Conservation (phyloP, 2,329 filamentous ascomycete species). For the Stagonosporopsis rhizophila region DNA sequence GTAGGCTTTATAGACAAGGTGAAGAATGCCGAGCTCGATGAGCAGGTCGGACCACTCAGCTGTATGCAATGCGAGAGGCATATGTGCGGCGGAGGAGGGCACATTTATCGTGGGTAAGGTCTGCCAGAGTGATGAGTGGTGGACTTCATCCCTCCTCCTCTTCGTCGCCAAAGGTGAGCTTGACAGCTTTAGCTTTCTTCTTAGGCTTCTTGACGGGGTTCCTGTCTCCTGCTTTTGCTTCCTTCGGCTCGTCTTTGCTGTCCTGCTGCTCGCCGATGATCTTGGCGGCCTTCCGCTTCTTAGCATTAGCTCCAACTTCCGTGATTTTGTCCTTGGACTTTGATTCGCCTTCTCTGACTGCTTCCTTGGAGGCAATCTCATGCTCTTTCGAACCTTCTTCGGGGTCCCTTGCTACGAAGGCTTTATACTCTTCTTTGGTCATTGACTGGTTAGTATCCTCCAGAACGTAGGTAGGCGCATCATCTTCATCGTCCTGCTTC, state of each 20-base stretch:
- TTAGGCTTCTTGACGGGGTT: constrained; percentile 43
- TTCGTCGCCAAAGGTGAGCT: constrained; percentile 49
- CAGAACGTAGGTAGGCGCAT: constrained; percentile 77
- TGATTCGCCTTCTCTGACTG: constrained; percentile 5
- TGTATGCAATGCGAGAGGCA: not conserved
- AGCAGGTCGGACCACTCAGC: not conserved
- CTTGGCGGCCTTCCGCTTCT: constrained; percentile 49
- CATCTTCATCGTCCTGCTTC: constrained; percentile 71
- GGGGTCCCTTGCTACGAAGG: constrained; percentile 45
- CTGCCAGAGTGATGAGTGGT: not conserved
- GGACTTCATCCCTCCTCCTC: constrained; percentile 35
- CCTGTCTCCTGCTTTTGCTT: constrained; percentile 13
- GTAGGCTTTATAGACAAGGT: not conserved
- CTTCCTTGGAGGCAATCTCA: constrained; percentile 10
- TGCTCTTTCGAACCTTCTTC: constrained; percentile 18
- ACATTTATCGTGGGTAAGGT: not conserved
- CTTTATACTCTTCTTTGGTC: constrained; percentile 60
- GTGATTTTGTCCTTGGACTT: constrained; percentile 41
- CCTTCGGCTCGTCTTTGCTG: constrained; percentile 17
- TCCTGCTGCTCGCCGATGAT: constrained; percentile 43
- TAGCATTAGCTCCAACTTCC: constrained; percentile 42
- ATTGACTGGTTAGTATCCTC: constrained; percentile 71
- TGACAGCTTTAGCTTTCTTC: constrained; percentile 47
- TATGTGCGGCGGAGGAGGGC: not conserved
- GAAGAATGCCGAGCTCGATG: not conserved